Evolutionary conservation across 805 yeast species (phyloP).

Genomic region (Candida alai): DNA sequence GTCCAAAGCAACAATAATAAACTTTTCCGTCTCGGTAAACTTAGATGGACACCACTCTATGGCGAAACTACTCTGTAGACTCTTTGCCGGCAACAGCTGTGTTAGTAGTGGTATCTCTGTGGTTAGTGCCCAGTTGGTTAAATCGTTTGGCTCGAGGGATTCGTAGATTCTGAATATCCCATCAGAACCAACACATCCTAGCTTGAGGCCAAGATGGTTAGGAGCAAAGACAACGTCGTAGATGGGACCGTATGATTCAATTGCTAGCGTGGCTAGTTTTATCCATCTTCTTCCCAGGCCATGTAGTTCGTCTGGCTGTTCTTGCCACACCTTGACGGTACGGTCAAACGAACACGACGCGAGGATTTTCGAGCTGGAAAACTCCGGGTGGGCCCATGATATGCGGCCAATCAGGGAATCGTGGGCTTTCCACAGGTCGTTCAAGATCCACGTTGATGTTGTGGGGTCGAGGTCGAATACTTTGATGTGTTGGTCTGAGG

Average conservation of each 20-base stretch:
- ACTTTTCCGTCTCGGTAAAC: slow-evolving; percentile 66
- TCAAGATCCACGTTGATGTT: slow-evolving; percentile 72
- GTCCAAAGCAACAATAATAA: slow-evolving; percentile 81
- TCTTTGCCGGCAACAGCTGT: slow-evolving; percentile 67
- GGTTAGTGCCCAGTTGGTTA: slow-evolving; percentile 75
- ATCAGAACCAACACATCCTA: slow-evolving; percentile 87
- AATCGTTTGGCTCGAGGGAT: slow-evolving; percentile 84
- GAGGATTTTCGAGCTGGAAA: slow-evolving; percentile 65
- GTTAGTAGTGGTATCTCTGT: slow-evolving; percentile 65
- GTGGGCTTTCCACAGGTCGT: slow-evolving; percentile 94
- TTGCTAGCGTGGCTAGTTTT: slow-evolving; percentile 65
- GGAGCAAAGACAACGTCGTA: slow-evolving; percentile 92
- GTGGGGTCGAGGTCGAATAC: slow-evolving; percentile 73
- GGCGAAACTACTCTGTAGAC: slow-evolving; percentile 80
- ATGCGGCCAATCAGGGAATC: slow-evolving; percentile 81
- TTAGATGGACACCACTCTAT: slow-evolving; percentile 89
- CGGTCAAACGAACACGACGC: slow-evolving; percentile 91
- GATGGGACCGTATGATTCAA: slow-evolving; percentile 81
- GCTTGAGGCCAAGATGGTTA: slow-evolving; percentile 69
- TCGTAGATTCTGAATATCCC: slow-evolving; percentile 84
- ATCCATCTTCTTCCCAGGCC: slow-evolving; percentile 85
- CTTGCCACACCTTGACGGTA: slow-evolving; percentile 88
- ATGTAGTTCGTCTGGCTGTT: slow-evolving; percentile 69
- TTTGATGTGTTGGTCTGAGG: slow-evolving; percentile 90
- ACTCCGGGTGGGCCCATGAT: slow-evolving; percentile 94